Conservation (phyloP, 495 filamentous ascomycete genomes). For the Podospora sp. region DNA sequence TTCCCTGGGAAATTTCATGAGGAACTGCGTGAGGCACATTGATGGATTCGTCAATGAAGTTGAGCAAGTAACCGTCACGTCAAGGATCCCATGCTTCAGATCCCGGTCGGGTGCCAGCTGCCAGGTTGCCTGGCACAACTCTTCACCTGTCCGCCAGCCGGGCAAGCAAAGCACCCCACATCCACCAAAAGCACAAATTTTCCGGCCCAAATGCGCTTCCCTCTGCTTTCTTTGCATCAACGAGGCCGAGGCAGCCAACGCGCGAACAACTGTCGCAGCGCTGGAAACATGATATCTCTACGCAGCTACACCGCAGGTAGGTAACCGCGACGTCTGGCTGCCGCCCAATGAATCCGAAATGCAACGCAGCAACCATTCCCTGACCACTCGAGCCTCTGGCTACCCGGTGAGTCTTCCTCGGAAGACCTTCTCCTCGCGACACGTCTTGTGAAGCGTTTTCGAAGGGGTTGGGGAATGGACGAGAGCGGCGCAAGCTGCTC, state of each 20-base stretch:
- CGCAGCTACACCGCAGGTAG: constrained; percentile 1
- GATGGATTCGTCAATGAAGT: no score
- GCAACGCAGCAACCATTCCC: constrained; percentile 46
- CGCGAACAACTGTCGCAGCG: neutral
- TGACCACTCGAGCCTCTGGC: constrained; percentile 39
- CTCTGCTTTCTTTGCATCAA: no score
- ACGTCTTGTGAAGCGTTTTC: constrained; percentile 49
- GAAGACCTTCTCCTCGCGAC: constrained; percentile 47
- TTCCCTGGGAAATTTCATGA: neutral
- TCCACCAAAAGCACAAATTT: no score
- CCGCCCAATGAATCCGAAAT: neutral
- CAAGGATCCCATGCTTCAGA: no score
- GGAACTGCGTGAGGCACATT: neutral
- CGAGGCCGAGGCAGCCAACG: neutral
- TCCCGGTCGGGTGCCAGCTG: no score
- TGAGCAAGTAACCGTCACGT: no score
- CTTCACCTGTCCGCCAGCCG: no score
- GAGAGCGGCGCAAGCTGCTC: constrained; percentile 25
- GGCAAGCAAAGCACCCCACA: no score
- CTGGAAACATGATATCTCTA: neutral
- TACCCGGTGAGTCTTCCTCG: constrained; percentile 44
- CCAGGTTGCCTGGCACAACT: no score
- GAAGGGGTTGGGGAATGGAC: constrained; percentile 46
- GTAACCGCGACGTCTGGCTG: neutral
- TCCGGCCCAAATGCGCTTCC: no score